Conservation (phyloP, 305 asterid genomes). For the Fraxinus xanthoxyloides region DNA sequence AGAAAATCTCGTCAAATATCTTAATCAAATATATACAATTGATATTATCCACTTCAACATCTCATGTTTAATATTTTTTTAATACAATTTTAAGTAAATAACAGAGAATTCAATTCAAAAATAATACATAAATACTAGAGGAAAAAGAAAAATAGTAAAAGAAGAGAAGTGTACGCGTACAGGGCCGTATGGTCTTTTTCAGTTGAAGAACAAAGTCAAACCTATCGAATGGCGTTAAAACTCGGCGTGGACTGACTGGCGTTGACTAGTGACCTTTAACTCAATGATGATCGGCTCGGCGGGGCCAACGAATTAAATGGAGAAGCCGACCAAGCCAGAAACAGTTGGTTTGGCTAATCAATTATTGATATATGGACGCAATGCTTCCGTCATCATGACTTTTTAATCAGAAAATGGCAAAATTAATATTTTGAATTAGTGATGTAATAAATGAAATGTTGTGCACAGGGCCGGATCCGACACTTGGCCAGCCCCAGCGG, state of each 20-base stretch:
- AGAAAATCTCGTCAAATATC: not conserved
- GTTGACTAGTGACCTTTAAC: constrained; percentile 20
- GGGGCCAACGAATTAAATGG: not conserved
- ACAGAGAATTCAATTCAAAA: not conserved
- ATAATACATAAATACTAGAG: not conserved
- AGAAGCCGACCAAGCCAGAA: not conserved
- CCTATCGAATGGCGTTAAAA: not conserved
- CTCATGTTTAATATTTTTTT: too few species aligned
- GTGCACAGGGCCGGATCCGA: too few species aligned
- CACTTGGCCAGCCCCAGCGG: too few species aligned
- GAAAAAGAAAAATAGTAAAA: not conserved
- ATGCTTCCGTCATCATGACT: not conserved
- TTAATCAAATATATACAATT: not conserved
- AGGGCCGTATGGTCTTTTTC: too few species aligned
- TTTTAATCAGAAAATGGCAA: not conserved
- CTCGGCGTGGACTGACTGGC: constrained; percentile 40
- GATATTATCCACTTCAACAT: not conserved
- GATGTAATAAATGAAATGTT: not conserved
- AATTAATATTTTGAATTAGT: not conserved
- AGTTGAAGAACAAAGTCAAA: constrained; percentile 7
- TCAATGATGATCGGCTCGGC: not conserved
- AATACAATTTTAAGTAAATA: too few species aligned
- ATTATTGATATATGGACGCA: not conserved
- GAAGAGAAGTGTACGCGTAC: too few species aligned
- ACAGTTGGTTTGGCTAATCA: not conserved